Evolutionary conservation across 352 stramenopile species (phyloP).

Genomic region (Pythium oligandrum): DNA sequence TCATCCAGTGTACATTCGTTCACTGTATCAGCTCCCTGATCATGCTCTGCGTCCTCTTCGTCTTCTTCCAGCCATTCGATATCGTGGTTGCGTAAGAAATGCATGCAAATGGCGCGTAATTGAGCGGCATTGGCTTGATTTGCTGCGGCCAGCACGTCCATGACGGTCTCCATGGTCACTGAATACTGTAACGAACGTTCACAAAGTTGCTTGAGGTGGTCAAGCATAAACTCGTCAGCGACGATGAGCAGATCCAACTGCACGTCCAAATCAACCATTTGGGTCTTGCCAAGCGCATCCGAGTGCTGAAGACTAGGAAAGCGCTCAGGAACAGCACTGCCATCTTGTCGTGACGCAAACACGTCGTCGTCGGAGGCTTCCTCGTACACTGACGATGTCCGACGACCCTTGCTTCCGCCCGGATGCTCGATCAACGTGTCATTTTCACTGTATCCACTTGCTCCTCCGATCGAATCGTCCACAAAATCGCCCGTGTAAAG

Average conservation of each 20-base stretch:
- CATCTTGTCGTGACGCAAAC: too few relatives aligned
- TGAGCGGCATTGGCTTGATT: constrained; percentile 90
- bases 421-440: not conserved
- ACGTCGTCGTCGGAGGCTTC: not conserved
- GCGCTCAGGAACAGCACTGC: not conserved
- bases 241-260: constrained; percentile 89
- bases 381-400: not conserved
- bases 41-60: constrained; percentile 3
- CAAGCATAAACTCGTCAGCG: constrained; percentile 95
- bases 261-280: constrained; percentile 54
- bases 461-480: not conserved
- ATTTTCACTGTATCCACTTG: not conserved
- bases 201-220: constrained; percentile 95
- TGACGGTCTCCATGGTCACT: constrained; percentile 79
- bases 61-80: constrained; percentile 19
- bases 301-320: constrained; percentile 4
- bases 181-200: constrained; percentile 83
- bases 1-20: not conserved
- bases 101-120: constrained; percentile 88
- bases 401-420: not conserved
- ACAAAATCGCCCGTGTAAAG: constrained; percentile 85
- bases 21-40: constrained; percentile 11
- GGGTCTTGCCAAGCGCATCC: not conserved
- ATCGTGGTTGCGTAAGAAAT: constrained; percentile 88
- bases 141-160: constrained; percentile 85